These are phyloP conservation scores for Ascomycota sp. DNA, from an alignment of 2,329 filamentous ascomycete genomes.

Conservation along the genomic window DNA sequence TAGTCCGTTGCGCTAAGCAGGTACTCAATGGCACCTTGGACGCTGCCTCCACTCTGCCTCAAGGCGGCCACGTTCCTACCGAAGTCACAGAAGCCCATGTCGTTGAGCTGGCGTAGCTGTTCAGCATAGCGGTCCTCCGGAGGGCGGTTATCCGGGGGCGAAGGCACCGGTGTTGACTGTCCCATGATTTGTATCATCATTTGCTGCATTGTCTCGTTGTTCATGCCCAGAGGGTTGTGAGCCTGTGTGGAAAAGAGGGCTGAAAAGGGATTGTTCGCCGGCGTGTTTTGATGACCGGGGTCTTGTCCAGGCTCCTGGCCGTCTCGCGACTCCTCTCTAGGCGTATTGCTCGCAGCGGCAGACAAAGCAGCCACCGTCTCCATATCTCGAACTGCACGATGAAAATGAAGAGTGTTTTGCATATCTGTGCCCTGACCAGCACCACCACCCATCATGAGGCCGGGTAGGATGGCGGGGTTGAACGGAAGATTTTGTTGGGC, in stretches of 20 bases:
- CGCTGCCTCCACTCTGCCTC: conserved; percentile 74
- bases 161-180: conserved; percentile 16
- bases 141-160: conserved; percentile 61
- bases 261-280: conserved; percentile 45
- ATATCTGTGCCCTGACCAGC: conserved; percentile 5
- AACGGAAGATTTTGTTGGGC: conserved; percentile 22
- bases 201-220: conserved; percentile 34
- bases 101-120: conserved; percentile 82
- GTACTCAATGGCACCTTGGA: conserved; percentile 76
- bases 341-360: conserved; percentile 5
- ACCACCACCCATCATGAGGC: conserved; percentile 6
- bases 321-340: conserved; percentile 7
- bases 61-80: conserved; percentile 80
- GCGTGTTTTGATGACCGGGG: conserved; percentile 10
- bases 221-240: conserved; percentile 24
- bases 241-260: conserved; percentile 30
- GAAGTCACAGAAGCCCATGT: conserved; percentile 98
- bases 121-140: conserved; percentile 86
- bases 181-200: conserved; percentile 29
- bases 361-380: conserved; percentile 15
- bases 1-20: conserved; percentile 25
- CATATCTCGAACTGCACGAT: conserved; percentile 10
- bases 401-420: conserved; percentile 9
- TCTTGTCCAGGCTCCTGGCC: conserved; percentile 4
- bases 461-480: conserved; percentile 12